Base-by-base conservation (phyloP, 1,284 basidiomycete genomes). In the Testicularia cyperi region DNA sequence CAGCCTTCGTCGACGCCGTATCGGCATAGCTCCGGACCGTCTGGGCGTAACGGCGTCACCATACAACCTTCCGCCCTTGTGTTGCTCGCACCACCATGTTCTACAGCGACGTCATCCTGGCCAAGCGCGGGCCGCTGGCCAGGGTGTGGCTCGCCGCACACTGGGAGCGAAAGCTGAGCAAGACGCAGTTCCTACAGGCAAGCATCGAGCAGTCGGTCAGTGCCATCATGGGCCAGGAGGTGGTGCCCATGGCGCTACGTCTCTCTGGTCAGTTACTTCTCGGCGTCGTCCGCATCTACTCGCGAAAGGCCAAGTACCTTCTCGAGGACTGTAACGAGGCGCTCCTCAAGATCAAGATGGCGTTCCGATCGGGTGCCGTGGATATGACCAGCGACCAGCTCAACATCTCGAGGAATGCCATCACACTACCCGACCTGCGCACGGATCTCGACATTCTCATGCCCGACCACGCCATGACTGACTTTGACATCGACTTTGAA, bases 111-210 rank as follows among this genome's bases (percentile, higher is more conserved):
- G 86, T 88, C 34, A 89, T 95, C 77, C 83, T 95, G 60, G 89
- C 90, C 41, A 88, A 92, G 75, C 86, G 90, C 51, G 94, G 94
- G 37, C 90, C 92, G 7, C 82, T 98, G 26, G 92, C 90, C 31
- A 90, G 88, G 79, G 90, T 98, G 81, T 98, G 94, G 94, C 86
- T 97, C 39, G 94, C 94, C 19, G 94, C 95, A 2, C 94, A 97
- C 81, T 92, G 94, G 85, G 92, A 97, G 79, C 85, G 91, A 72
- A 96, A 96, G 81, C 85, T 98, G 69, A 92, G 89, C 72, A 98
- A 98, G 79, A 86, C 88, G 23, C 90, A 94, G 77, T 90, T 92
- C 1, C 80, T 96, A 2, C 88, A 92, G 72, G 92, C 92, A 0
- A 90, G 94, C 78, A 94, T 98, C 46, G 89, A 87, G 54, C 86